Percentiles rank a stretch among this genome's conserved stretches.
phyloP scores from a whole-genome alignment of 1,284 basidiomycete species.

The Omphalotus olearius region DNA sequence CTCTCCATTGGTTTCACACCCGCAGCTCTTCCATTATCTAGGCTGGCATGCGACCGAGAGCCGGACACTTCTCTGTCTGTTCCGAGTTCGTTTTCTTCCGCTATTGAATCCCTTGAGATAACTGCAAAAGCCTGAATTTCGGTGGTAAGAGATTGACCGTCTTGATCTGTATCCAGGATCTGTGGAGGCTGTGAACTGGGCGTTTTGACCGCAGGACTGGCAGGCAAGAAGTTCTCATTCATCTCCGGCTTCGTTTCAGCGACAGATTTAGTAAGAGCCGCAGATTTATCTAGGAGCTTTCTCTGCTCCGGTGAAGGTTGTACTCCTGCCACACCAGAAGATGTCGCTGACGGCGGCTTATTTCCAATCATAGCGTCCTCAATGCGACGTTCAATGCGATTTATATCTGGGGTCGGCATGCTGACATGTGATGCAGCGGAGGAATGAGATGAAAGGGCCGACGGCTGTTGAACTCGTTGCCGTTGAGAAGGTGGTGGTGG shows the following conservation, averaged over 20 bases:
- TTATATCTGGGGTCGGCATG: constrained; percentile 19
- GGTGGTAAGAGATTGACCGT: too few relatives aligned
- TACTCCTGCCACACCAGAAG: constrained; percentile 23
- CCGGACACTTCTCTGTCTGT: too few relatives aligned
- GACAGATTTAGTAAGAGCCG: too few relatives aligned
- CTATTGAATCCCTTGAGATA: too few relatives aligned
- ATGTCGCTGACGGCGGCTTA: neutral
- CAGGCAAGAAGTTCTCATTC: too few relatives aligned
- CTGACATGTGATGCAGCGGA: constrained; percentile 24
- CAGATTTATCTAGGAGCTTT: too few relatives aligned
- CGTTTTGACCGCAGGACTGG: too few relatives aligned
- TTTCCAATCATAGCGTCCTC: neutral
- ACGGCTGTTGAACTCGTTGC: constrained; percentile 25
- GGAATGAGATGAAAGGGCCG: constrained; percentile 25
- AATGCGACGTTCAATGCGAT: constrained; percentile 1
- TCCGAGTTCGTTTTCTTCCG: too few relatives aligned
- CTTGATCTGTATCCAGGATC: too few relatives aligned
- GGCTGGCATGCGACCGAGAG: constrained; percentile 19
- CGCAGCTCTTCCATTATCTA: constrained; percentile 19
- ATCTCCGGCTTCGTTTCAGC: too few relatives aligned
- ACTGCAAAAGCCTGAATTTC: too few relatives aligned
- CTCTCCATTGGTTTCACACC: constrained; percentile 31
- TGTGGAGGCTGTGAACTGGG: too few relatives aligned
- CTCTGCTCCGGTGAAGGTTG: constrained; percentile 16
- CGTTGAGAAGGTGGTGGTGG: constrained; percentile 39